Conservation (phyloP, 1,284 basidiomycete species). For the Fomitopsis betulina region DNA sequence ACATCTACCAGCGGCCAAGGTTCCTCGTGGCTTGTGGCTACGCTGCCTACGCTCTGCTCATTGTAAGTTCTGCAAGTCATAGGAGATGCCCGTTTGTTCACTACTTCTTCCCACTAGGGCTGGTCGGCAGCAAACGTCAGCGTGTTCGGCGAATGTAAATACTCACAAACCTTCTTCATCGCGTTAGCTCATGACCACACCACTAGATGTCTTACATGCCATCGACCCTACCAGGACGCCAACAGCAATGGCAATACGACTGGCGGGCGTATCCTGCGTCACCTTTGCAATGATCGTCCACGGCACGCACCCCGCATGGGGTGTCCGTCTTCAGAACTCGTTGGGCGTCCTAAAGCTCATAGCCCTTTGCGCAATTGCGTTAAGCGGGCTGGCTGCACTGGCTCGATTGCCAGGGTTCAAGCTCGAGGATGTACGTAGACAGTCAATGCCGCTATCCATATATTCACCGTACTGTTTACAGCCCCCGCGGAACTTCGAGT, state of each 20-base stretch:
- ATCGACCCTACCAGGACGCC: constrained; percentile 26
- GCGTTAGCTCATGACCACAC: not conserved
- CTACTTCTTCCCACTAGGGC: constrained; percentile 32
- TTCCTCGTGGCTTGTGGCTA: constrained; percentile 60
- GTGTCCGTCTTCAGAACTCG: constrained; percentile 60
- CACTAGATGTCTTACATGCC: constrained; percentile 48
- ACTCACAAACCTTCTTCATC: constrained; percentile 31
- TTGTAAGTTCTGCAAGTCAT: constrained; percentile 33
- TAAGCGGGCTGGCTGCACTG: constrained; percentile 59
- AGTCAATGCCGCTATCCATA: constrained; percentile 13
- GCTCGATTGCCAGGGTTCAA: constrained; percentile 41
- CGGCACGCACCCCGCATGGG: constrained; percentile 48
- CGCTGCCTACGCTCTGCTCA: constrained; percentile 55
- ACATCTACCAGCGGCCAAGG: constrained; percentile 58
- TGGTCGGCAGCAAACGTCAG: constrained; percentile 51
- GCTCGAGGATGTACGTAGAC: constrained; percentile 35
- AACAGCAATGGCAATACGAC: constrained; percentile 17
- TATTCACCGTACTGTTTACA: constrained; percentile 1
- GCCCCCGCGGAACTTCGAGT: constrained; percentile 46
- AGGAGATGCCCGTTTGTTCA: not conserved
- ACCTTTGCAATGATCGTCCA: constrained; percentile 58
- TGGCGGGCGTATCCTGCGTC: constrained; percentile 42
- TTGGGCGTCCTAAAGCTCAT: constrained; percentile 64
- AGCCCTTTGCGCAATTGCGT: constrained; percentile 50
- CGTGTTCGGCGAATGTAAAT: constrained; percentile 64